phyloP scores from a whole-genome alignment of 345 rosid genomes.

The Lumnitzera littorea region DNA sequence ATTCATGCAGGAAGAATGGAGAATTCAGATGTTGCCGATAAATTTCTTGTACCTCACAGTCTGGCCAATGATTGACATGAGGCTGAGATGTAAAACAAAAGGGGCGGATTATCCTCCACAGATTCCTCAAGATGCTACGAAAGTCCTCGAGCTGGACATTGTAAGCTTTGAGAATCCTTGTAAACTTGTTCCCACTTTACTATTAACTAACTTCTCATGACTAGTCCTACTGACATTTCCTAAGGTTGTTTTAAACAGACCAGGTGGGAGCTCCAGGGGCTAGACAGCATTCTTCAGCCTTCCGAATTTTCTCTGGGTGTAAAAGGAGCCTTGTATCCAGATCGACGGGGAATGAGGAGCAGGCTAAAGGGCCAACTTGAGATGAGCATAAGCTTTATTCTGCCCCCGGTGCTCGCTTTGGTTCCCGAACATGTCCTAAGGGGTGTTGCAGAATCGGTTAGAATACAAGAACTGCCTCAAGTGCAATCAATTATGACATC shows the following conservation, averaged over 20 bases:
- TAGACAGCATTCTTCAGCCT: conserved; percentile 44
- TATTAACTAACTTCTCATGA: no score
- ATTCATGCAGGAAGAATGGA: conserved; percentile 69
- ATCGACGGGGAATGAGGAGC: conserved; percentile 33
- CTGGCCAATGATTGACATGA: conserved; percentile 80
- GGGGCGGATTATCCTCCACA: conserved; percentile 65
- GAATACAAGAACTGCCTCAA: conserved; percentile 2
- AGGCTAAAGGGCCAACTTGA: conserved; percentile 74
- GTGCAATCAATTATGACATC: background rate
- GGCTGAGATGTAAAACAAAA: conserved; percentile 53
- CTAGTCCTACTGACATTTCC: background rate
- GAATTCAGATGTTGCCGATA: conserved; percentile 83
- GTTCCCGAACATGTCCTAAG: conserved; percentile 61
- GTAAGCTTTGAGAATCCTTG: conserved; percentile 29
- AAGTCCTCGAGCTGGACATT: conserved; percentile 66
- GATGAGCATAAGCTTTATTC: conserved; percentile 64
- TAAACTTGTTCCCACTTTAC: background rate
- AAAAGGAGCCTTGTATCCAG: conserved; percentile 62
- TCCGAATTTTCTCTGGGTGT: conserved; percentile 60
- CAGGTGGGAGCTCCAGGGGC: conserved; percentile 86
- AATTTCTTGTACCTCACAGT: conserved; percentile 60
- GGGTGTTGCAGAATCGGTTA: conserved; percentile 55
- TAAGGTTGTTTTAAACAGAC: conserved; percentile 27
- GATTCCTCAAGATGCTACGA: conserved; percentile 50
- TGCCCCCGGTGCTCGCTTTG: conserved; percentile 66